Conservation (phyloP, 768 basidiomycete genomes). For the Lactifluus subvellereus region DNA sequence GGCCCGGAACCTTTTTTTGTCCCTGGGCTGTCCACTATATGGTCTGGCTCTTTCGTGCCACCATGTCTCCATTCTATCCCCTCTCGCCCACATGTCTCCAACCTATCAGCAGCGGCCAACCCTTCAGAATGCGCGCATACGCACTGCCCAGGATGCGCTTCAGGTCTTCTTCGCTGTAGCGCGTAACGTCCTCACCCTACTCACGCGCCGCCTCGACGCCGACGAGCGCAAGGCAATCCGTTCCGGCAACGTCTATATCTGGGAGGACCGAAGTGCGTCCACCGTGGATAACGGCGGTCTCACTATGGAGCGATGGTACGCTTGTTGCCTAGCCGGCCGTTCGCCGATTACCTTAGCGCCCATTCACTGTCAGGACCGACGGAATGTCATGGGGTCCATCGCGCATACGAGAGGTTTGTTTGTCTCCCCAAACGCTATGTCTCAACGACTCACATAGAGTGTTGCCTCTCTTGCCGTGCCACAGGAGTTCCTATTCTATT, state of each 20-base stretch:
- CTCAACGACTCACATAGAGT: background rate
- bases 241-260: slow-evolving; percentile 47
- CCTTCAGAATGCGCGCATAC: slow-evolving; percentile 64
- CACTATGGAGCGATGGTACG: slow-evolving; percentile 69
- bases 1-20: slow-evolving; percentile 25
- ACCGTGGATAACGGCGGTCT: slow-evolving; percentile 70
- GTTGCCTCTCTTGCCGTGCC: slow-evolving; percentile 12
- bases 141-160: slow-evolving; percentile 72
- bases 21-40: slow-evolving; percentile 24
- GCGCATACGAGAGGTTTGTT: slow-evolving; percentile 69
- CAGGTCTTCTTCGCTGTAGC: slow-evolving; percentile 73
- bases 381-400: slow-evolving; percentile 80
- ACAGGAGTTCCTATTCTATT: slow-evolving; percentile 83
- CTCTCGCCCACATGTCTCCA: slow-evolving; percentile 22
- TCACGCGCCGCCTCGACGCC: slow-evolving; percentile 70
- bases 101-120: slow-evolving; percentile 64
- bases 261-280: slow-evolving; percentile 73
- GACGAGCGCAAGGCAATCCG: slow-evolving; percentile 55
- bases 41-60: slow-evolving; percentile 20
- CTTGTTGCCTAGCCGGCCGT: background rate
- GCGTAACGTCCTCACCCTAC: slow-evolving; percentile 58
- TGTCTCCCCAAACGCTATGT: background rate
- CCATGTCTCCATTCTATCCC: slow-evolving; percentile 25
- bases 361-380: slow-evolving; percentile 43
- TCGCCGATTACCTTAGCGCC: background rate